Base-by-base conservation (phyloP, 805 yeast species). In the Saccharomycopsis synnaedendra region DNA sequence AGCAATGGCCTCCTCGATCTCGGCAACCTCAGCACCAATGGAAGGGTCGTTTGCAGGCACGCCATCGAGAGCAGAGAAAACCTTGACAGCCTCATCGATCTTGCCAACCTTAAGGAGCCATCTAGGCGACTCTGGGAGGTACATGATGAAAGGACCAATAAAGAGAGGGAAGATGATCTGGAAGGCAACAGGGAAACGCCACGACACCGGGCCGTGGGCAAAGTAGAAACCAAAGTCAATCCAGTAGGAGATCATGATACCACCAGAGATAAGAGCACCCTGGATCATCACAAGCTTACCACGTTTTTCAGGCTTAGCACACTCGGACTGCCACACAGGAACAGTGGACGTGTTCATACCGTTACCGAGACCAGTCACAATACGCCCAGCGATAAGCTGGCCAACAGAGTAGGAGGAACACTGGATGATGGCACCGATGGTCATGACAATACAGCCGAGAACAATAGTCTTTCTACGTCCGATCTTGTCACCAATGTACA, bases 91-190 rank as follows among this genome's bases (percentile, higher is more conserved):
- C 50, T 73, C 62, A 3, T 66, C 72, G 40, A 33, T 30, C 32
- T 9, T 42, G 8, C 36, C 36, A n/a, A 6, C 11, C 31, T 53
- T 78, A 7, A 89, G 85, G 58, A 76, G 78, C 68, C 74, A 89
- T 52, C 97, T 71, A 0, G 96, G 96, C 42, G 90, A 79, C 63
- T 89, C 97, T 1, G 97, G 97, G 28, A 89, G 65, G 41, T 78
- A 74, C 41, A 76, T 57, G 84, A 85, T 80, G 4, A 93, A 93
- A 5, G 69, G 52, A 5, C 37, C 9, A 11, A 48, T 47, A 72
- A 64, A 32, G 63, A 48, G 43, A 63, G 49, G 54, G 80, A 78
- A 58, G 80, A 80, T 34, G 79, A 55, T 49, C 66, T 85, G 95
- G 58, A 83, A 66, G 3, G 86, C 82, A 49, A 85, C 74, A 7